A percentile compares a stretch with the other conserved stretches of the same genome.
These are phyloP conservation scores for carrot (Daucus carota) DNA, from an alignment of 129 eudicot species.

Conservation along the genomic window DH1_v3.0 NC_030381.2:34327501-34328000, in stretches of 20 bases:
- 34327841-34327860: background rate
- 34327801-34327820: background rate
- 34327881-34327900: background rate
- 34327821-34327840: background rate
- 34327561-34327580: no score
- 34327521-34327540: background rate
- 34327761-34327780: background rate
- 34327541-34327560: no score
- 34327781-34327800: background rate
- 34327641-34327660: background rate
- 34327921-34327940: background rate
- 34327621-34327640: background rate
- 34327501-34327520: background rate
- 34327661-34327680: background rate
- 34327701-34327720: background rate
- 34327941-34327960: background rate
- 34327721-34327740: background rate
- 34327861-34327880: background rate
- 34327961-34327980: conserved; percentile 5
- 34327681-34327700: background rate
- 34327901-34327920: background rate
- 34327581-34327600: no score
- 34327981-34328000: conserved; percentile 4
- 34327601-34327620: background rate
- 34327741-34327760: background rate